These are phyloP conservation scores for Spergularia bocconei DNA, from an alignment of 148 eudicot genomes.

Conservation along the genomic window DNA sequence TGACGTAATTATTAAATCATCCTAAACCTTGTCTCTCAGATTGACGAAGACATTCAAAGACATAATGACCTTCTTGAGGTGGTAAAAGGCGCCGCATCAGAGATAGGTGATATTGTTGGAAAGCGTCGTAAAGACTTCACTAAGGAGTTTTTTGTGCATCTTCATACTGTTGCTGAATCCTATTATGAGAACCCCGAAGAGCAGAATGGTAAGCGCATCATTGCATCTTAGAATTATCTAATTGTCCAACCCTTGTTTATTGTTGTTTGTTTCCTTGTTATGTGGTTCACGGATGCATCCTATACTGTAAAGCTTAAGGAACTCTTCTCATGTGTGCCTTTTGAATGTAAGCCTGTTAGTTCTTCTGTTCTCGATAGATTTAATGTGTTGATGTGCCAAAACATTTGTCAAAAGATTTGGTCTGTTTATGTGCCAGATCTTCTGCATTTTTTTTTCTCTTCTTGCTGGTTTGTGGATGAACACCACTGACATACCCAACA, in stretches of 20 bases:
- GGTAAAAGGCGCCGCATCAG: conserved; percentile 50
- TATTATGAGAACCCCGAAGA: conserved; percentile 67
- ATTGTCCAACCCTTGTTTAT: conserved; percentile 4
- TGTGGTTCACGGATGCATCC: conserved; percentile 2
- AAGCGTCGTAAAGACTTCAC: conserved; percentile 97
- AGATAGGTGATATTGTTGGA: conserved; percentile 64
- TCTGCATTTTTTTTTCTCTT: too few relatives aligned
- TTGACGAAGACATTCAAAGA: conserved; percentile 84
- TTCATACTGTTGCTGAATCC: conserved; percentile 75
- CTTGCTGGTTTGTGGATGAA: too few relatives aligned
- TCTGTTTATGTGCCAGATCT: too few relatives aligned
- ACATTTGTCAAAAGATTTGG: too few relatives aligned
- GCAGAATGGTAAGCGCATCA: conserved; percentile 61
- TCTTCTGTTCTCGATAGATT: not conserved
- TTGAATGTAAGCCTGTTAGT: not conserved
- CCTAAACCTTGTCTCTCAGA: conserved; percentile 34
- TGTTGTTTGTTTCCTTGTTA: not conserved
- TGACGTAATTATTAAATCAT: not conserved
- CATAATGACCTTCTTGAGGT: conserved; percentile 75
- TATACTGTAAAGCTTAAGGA: not conserved
- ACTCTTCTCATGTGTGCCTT: not conserved
- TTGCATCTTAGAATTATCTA: not conserved
- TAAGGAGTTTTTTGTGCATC: conserved; percentile 76
- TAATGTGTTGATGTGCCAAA: too few relatives aligned
- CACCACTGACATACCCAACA: too few relatives aligned